Conservation (phyloP, 129 eudicot species). For the Rutidosis leptorrhynchoides region DNA sequence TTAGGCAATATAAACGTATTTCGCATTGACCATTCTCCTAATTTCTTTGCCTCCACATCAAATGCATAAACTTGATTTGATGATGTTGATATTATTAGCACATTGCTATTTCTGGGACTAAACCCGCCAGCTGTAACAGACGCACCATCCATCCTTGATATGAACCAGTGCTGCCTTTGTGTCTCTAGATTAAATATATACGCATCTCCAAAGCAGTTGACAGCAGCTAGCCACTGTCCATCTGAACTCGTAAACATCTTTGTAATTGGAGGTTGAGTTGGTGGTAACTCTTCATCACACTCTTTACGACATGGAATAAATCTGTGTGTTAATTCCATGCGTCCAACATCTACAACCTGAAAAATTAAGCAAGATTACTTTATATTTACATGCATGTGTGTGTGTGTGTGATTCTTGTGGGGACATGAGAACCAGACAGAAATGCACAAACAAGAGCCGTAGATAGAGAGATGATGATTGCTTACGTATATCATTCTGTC, state of each 20-base stretch:
- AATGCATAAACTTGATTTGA: constrained; percentile 88
- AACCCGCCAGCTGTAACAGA: constrained; percentile 93
- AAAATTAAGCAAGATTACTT: not conserved
- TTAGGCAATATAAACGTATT: constrained; percentile 65
- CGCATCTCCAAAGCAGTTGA: constrained; percentile 88
- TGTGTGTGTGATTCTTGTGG: not conserved
- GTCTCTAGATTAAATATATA: constrained; percentile 78
- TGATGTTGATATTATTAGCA: constrained; percentile 73
- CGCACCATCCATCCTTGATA: constrained; percentile 86
- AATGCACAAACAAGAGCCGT: too few species aligned
- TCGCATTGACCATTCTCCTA: constrained; percentile 82
- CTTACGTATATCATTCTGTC: constrained; percentile 88
- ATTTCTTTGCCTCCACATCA: constrained; percentile 90
- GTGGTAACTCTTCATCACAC: constrained; percentile 49
- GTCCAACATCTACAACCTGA: constrained; percentile 74
- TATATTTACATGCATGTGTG: not conserved
- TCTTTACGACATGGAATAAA: constrained; percentile 71
- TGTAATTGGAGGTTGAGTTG: constrained; percentile 81
- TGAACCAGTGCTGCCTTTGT: constrained; percentile 94
- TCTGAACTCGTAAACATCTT: constrained; percentile 79
- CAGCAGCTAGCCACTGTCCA: constrained; percentile 92
- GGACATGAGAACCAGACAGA: not conserved
- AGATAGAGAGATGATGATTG: not conserved
- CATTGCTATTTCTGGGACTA: constrained; percentile 72
- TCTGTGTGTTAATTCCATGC: constrained; percentile 43